Evolutionary conservation across 129 eudicot species (phyloP).

Genomic region (Heracleum sosnowskyi): DNA sequence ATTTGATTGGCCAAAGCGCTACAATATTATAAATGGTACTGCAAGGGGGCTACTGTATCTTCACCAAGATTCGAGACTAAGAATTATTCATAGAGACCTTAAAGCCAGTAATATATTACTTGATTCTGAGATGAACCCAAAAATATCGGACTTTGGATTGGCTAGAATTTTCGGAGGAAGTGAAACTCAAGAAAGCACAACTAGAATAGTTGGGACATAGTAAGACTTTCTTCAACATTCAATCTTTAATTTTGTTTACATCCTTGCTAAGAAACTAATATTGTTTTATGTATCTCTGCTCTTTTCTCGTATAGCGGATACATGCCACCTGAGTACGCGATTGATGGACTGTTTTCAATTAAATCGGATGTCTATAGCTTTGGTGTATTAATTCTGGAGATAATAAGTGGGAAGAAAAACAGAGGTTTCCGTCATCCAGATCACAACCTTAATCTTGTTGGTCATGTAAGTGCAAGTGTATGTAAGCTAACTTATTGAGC

Average conservation of each 20-base stretch:
- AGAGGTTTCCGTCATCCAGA: constrained; percentile 4
- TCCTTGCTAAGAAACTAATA: not conserved
- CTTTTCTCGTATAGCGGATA: not conserved
- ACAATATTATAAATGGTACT: constrained; percentile 1
- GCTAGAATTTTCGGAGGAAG: constrained; percentile 2
- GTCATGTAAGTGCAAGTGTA: not conserved
- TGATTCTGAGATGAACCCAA: constrained; percentile 6
- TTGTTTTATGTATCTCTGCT: not conserved
- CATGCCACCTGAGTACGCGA: constrained; percentile 4
- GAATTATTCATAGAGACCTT: constrained; percentile 3
- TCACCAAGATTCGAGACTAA: not conserved
- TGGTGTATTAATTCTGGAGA: constrained; percentile 1
- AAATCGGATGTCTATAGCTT: constrained; percentile 9
- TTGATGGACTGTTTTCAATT: not conserved
- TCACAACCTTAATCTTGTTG: constrained; percentile 1
- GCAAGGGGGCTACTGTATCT: constrained; percentile 2
- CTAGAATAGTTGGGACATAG: constrained; percentile 7
- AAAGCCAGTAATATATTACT: constrained; percentile 1
- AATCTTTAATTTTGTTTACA: not conserved
- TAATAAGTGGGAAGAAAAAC: constrained; percentile 1
- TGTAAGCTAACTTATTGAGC: not conserved
- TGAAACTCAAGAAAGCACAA: constrained; percentile 4
- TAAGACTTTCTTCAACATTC: not conserved
- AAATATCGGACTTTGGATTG: constrained; percentile 3
- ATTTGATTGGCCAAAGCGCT: not conserved